phyloP scores from a whole-genome alignment of 1,284 basidiomycete genomes.

The Quambalaria eucalypti region DNA sequence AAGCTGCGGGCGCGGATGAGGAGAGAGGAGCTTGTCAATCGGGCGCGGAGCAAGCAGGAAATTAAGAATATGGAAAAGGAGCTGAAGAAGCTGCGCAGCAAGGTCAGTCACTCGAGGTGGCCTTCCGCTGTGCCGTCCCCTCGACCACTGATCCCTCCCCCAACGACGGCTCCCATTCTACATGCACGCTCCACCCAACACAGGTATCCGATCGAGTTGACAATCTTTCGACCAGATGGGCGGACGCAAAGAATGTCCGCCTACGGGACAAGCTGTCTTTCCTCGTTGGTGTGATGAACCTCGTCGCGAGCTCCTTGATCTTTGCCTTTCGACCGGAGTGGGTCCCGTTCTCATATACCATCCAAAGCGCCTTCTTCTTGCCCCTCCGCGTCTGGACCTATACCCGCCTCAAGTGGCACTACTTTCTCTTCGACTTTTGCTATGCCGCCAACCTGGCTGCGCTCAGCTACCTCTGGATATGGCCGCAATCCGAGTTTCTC shows the following conservation, averaged over 20 bases:
- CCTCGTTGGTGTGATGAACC: constrained; percentile 77
- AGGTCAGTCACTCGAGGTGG: constrained; percentile 48
- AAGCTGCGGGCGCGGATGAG: constrained; percentile 58
- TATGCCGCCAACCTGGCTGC: constrained; percentile 8
- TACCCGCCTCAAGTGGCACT: constrained; percentile 62
- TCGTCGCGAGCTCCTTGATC: constrained; percentile 71
- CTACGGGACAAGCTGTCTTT: constrained; percentile 57
- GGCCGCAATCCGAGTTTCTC: constrained; percentile 24
- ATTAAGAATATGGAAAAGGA: constrained; percentile 67
- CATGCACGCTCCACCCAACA: too few relatives aligned
- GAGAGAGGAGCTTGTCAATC: constrained; percentile 59
- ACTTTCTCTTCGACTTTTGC: constrained; percentile 57
- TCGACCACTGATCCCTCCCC: constrained; percentile 28
- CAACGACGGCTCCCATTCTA: background rate
- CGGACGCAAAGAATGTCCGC: constrained; percentile 78
- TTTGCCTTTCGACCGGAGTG: constrained; percentile 70
- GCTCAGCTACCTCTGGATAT: constrained; percentile 58
- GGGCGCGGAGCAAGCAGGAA: constrained; percentile 54
- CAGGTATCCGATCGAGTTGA: constrained; percentile 69
- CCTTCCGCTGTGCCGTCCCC: background rate
- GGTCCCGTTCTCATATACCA: constrained; percentile 66
- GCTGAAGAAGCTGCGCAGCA: constrained; percentile 66
- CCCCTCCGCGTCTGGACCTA: constrained; percentile 64
- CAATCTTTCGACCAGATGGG: constrained; percentile 64
- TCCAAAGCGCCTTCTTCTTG: constrained; percentile 65